Percentiles rank a stretch among this genome's conserved stretches.
phyloP scores from a whole-genome alignment of 768 basidiomycete genomes.

The Boletus fagicola region DNA sequence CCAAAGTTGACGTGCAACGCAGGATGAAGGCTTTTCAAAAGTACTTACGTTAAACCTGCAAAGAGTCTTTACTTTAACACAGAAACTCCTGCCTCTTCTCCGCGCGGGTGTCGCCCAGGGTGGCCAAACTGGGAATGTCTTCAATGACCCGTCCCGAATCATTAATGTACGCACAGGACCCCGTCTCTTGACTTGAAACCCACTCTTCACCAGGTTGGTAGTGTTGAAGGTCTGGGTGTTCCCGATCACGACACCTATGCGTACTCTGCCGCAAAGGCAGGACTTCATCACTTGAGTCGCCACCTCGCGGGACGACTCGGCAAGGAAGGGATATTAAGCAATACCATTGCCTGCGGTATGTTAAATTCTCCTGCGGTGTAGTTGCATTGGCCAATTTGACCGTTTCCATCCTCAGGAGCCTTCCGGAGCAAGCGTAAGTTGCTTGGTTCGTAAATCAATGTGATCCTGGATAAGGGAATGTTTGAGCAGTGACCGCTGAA shows the following conservation, averaged over 20 bases:
- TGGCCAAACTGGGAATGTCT: constrained; percentile 36
- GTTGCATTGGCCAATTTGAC: not conserved
- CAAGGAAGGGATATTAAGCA: constrained; percentile 55
- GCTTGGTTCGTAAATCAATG: not conserved
- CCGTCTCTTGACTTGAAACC: not conserved
- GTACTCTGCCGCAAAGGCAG: constrained; percentile 65
- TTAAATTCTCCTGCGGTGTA: not conserved
- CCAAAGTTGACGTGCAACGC: not conserved
- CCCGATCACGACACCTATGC: constrained; percentile 62
- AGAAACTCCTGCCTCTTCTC: constrained; percentile 57
- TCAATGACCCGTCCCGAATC: constrained; percentile 51
- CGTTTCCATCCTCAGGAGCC: constrained; percentile 23
- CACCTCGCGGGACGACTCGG: constrained; percentile 58
- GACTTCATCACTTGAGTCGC: constrained; percentile 55
- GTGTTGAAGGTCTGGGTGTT: constrained; percentile 54
- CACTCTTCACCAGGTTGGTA: constrained; percentile 47
- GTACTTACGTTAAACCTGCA: constrained; percentile 62
- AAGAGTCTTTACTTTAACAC: constrained; percentile 62
- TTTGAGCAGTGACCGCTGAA: constrained; percentile 49
- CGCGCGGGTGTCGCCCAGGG: constrained; percentile 43
- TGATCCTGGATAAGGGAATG: constrained; percentile 1
- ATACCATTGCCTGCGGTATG: constrained; percentile 61
- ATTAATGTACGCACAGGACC: constrained; percentile 48
- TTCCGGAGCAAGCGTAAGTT: constrained; percentile 44
- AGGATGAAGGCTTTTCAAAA: constrained; percentile 61